Conservation (phyloP, 257 asterid species). For the Jasminum sambac region DNA sequence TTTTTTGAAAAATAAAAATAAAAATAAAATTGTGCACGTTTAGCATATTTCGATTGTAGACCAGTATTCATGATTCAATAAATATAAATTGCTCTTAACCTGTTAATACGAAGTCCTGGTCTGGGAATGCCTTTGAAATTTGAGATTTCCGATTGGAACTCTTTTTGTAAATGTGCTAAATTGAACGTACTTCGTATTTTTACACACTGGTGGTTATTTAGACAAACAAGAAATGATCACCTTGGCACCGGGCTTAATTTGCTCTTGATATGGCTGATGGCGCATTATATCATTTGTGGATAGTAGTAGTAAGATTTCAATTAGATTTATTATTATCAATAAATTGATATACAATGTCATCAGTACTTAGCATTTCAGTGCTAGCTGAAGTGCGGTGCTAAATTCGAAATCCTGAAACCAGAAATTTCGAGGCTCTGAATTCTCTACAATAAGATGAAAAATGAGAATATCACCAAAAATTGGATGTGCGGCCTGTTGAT, state of each 20-base stretch:
- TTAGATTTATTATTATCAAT: too few relatives aligned
- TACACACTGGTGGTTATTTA: background rate
- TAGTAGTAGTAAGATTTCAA: too few relatives aligned
- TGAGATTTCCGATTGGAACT: slow-evolving; percentile 6
- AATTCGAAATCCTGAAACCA: background rate
- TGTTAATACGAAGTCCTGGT: background rate
- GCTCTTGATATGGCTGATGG: too few relatives aligned
- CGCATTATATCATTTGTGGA: too few relatives aligned
- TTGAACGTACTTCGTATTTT: background rate
- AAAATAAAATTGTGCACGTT: too few relatives aligned
- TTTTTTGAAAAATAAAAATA: too few relatives aligned
- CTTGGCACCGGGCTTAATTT: too few relatives aligned
- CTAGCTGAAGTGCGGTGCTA: background rate
- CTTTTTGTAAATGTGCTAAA: background rate
- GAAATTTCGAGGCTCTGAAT: background rate
- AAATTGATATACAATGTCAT: too few relatives aligned
- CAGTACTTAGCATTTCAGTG: too few relatives aligned
- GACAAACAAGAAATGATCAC: too few relatives aligned
- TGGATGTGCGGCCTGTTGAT: background rate
- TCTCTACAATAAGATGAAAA: background rate
- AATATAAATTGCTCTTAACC: slow-evolving; percentile 11
- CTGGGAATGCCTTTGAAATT: background rate
- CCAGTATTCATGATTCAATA: slow-evolving; percentile 3
- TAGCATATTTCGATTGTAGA: background rate
- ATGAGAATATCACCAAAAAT: background rate